Percentiles rank a stretch among this genome's conserved stretches.
Evolutionary conservation across 805 yeast genomes (phyloP).

Genomic region (Clavispora santaluciae): DNA sequence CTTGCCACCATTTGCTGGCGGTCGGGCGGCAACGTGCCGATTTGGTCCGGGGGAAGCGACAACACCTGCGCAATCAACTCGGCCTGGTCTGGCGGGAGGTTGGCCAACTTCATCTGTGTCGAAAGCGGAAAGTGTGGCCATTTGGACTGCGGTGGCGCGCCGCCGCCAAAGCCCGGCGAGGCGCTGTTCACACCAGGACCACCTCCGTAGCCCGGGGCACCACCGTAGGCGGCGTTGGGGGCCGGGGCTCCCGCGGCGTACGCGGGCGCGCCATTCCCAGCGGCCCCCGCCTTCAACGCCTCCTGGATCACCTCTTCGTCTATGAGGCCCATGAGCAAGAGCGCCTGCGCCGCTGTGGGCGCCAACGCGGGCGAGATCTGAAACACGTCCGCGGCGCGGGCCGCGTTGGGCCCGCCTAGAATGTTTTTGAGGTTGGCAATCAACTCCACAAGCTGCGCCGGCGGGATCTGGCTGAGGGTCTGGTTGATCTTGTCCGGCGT

Average conservation of each 20-base stretch:
- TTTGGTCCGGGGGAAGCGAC: slow-evolving; percentile 45
- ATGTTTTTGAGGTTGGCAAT: slow-evolving; percentile 61
- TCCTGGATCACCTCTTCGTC: slow-evolving; percentile 64
- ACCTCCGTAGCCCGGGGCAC: not conserved
- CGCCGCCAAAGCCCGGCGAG: slow-evolving; percentile 10
- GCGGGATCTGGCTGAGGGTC: slow-evolving; percentile 61
- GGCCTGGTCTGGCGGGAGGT: slow-evolving; percentile 55
- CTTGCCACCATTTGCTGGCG: slow-evolving; percentile 52
- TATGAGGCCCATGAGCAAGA: slow-evolving; percentile 71
- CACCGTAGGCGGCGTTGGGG: slow-evolving; percentile 7
- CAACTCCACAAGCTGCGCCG: slow-evolving; percentile 64
- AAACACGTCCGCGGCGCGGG: slow-evolving; percentile 50
- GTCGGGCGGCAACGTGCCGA: slow-evolving; percentile 45
- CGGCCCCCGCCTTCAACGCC: slow-evolving; percentile 36
- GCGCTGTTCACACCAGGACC: not conserved
- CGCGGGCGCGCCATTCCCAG: slow-evolving; percentile 12
- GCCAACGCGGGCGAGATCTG: slow-evolving; percentile 54
- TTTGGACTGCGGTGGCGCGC: slow-evolving; percentile 16
- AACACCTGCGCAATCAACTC: slow-evolving; percentile 51
- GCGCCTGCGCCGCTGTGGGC: slow-evolving; percentile 66
- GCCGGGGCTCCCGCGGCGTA: not conserved
- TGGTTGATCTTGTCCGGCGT: slow-evolving; percentile 55
- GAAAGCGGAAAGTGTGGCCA: slow-evolving; percentile 48
- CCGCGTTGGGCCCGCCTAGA: slow-evolving; percentile 45
- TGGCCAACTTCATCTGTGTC: slow-evolving; percentile 46